A percentile compares a stretch with the other conserved stretches of the same genome.
These are phyloP conservation scores for Diutina rugosa DNA, from an alignment of 1,139 yeast genomes.

Conservation along the genomic window DNA sequence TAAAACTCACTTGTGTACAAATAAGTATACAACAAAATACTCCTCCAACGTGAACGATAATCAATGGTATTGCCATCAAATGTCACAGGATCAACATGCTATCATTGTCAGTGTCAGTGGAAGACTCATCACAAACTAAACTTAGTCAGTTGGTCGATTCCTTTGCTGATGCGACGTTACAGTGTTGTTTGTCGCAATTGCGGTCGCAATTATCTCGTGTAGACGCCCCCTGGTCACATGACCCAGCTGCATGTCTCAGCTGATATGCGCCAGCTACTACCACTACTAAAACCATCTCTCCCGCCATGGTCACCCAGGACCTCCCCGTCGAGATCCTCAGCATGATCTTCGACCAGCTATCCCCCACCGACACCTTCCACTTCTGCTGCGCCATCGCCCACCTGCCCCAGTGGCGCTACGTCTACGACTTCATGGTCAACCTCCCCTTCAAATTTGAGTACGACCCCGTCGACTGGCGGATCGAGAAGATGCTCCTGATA, in stretches of 20 bases:
- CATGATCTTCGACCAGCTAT: neutral
- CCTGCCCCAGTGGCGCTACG: neutral
- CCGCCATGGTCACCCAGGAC: neutral
- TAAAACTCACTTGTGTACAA: no score
- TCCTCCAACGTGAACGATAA: no score
- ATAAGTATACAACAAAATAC: no score
- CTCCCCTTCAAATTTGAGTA: neutral
- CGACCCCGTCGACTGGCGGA: neutral
- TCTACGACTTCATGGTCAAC: neutral
- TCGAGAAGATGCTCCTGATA: neutral
- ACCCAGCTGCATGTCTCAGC: neutral
- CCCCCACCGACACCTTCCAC: neutral
- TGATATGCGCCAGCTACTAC: neutral
- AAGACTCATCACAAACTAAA: no score
- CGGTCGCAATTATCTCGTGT: no score
- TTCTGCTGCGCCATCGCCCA: neutral
- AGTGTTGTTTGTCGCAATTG: no score
- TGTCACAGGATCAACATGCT: no score
- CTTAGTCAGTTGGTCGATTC: no score
- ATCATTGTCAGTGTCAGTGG: no score
- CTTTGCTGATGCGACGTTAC: no score
- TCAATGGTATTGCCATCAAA: no score
- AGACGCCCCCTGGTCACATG: neutral
- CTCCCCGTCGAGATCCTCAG: neutral
- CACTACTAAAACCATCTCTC: neutral